A percentile compares a stretch with the other conserved stretches of the same genome.
Conservation (phyloP, 331 rosid species). For the Acacia concinna region DNA sequence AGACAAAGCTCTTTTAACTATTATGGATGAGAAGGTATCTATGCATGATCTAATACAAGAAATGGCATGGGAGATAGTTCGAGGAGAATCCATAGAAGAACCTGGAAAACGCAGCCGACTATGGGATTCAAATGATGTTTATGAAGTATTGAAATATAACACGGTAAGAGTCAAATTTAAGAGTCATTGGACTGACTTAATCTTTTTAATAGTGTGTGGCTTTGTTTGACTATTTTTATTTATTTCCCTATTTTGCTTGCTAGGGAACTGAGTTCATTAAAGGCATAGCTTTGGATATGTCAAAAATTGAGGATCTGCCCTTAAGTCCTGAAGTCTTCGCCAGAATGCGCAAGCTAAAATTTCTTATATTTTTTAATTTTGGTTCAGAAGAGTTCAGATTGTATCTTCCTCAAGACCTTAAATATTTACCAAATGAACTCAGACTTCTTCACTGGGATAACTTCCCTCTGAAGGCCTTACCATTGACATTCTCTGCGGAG, state of each 20-base stretch:
- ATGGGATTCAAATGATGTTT: background rate
- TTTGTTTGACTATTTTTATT: background rate
- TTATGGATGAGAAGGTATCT: background rate
- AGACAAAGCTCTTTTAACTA: conserved; percentile 1
- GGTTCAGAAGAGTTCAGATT: background rate
- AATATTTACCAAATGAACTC: background rate
- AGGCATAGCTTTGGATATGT: background rate
- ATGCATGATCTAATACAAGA: conserved; percentile 14
- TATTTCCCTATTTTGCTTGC: background rate
- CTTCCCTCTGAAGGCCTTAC: background rate
- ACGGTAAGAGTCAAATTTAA: background rate
- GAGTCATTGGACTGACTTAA: background rate
- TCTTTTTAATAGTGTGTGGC: background rate
- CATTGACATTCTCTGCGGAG: background rate
- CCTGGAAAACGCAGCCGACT: background rate
- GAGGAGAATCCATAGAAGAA: background rate
- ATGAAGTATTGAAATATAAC: background rate
- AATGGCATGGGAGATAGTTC: background rate
- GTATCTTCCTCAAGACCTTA: background rate
- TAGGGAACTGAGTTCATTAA: background rate
- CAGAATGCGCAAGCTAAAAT: background rate
- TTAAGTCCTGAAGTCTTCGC: background rate
- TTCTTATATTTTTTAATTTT: background rate
- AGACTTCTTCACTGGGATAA: background rate
- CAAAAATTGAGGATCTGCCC: background rate